Evolutionary conservation across 805 yeast genomes (phyloP).

Genomic region (Kodamaea laetipori): DNA sequence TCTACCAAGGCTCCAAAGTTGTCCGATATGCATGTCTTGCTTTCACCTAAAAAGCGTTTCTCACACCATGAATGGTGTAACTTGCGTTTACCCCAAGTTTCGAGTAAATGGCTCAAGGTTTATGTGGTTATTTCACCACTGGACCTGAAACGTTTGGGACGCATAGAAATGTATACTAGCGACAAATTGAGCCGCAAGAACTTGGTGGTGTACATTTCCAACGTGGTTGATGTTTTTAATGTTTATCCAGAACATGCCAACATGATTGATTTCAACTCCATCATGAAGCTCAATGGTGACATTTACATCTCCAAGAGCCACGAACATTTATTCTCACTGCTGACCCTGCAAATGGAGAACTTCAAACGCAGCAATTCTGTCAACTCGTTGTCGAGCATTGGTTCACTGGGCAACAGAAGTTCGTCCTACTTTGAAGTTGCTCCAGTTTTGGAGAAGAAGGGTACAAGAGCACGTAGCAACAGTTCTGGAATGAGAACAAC

Average conservation of each 20-base stretch:
- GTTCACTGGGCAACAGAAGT: constrained; percentile 4
- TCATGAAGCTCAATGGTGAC: constrained; percentile 58
- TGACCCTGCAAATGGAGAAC: constrained; percentile 3
- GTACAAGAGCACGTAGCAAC: too few relatives aligned
- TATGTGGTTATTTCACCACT: constrained; percentile 52
- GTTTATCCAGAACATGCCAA: constrained; percentile 60
- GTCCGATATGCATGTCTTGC: constrained; percentile 58
- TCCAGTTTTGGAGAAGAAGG: constrained; percentile 5
- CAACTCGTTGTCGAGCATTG: constrained; percentile 9
- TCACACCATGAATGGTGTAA: constrained; percentile 63
- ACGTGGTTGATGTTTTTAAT: constrained; percentile 50
- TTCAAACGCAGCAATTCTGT: constrained; percentile 10
- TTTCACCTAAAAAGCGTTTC: constrained; percentile 51
- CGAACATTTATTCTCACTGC: constrained; percentile 26
- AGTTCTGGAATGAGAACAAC: not conserved
- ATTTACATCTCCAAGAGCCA: constrained; percentile 47
- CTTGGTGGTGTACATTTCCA: constrained; percentile 51
- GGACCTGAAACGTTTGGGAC: constrained; percentile 48
- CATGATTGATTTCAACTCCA: constrained; percentile 58
- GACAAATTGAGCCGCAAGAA: constrained; percentile 52
- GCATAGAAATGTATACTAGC: constrained; percentile 54
- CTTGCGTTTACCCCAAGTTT: constrained; percentile 58
- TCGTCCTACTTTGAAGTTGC: constrained; percentile 11
- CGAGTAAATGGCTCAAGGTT: constrained; percentile 61
- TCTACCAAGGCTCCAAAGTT: constrained; percentile 58